Percentiles rank a stretch among this genome's conserved stretches.
Conservation (phyloP, 2,329 filamentous ascomycete species). For the Huntiella bhutanensis region DNA sequence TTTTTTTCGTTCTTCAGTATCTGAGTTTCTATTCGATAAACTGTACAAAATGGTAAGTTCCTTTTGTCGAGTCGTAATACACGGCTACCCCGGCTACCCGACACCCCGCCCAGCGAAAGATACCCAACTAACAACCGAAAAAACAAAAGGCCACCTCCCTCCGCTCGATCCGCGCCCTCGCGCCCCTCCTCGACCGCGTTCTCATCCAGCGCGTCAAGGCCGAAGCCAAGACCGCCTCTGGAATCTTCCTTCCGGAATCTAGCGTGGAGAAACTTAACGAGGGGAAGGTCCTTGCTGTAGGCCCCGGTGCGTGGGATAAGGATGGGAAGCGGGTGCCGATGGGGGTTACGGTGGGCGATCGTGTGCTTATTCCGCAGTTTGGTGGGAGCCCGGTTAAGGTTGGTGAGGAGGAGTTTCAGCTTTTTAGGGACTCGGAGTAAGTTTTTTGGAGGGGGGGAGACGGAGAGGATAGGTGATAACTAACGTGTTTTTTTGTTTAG, state of each 20-base stretch:
- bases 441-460: slow-evolving; percentile 23
- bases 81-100: not conserved
- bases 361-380: slow-evolving; percentile 91
- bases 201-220: slow-evolving; percentile 96
- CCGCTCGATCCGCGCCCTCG: slow-evolving; percentile 88
- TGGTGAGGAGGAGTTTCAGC: slow-evolving; percentile 84
- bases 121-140: not conserved
- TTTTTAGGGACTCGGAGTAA: slow-evolving; percentile 97
- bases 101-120: not conserved
- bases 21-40: not conserved
- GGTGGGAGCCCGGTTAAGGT: slow-evolving; percentile 93
- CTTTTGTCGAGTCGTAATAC: not conserved
- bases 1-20: slow-evolving; percentile 4
- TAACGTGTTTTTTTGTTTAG: slow-evolving; percentile 25
- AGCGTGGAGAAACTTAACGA: slow-evolving; percentile 97
- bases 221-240: slow-evolving; percentile 85
- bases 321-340: slow-evolving; percentile 76
- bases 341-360: slow-evolving; percentile 69
- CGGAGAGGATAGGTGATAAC: too few relatives aligned
- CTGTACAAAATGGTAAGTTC: slow-evolving; percentile 9
- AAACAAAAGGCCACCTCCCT: slow-evolving; percentile 45
- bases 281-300: slow-evolving; percentile 87
- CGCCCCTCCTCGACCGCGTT: slow-evolving; percentile 91
- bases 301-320: slow-evolving; percentile 71
- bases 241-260: slow-evolving; percentile 94